Base-by-base conservation (phyloP, 805 yeast species). In the Lipomyces kockii region DNA sequence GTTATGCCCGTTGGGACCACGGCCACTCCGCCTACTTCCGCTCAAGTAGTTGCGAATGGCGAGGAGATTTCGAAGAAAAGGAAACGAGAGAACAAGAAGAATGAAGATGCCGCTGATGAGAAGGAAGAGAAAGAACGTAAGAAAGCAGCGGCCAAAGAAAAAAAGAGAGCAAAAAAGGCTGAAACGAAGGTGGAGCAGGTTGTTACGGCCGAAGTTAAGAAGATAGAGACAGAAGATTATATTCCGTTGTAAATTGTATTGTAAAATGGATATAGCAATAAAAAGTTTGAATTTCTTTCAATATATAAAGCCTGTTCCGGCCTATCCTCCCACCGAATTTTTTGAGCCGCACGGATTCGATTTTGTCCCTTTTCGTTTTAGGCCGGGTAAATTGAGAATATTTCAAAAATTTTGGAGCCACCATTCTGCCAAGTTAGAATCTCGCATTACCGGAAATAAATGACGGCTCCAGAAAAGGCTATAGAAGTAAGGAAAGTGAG, bases 401-500 rank as follows among this genome's bases (percentile, higher is more conserved):
- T 14, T n/a, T 27, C 55, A 25, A 22, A 52, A 52, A 25, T 52
- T 52, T 52, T 25, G n/a, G 29, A 22, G 3, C 9, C 9, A 27
- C 1, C 22, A 0, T 22, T 25, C 25, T 5, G 34, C 11, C 29
- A 52, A 27, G 8, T 43, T 43, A 17, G 9, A 14, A 17, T 7
- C 49, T 8, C 2, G 8, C 49, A 43, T 1, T 7, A 43, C 2
- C 22, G 22, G 22, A 43, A 17, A 7, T 2, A 43, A 43, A 43
- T 43, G 49, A 43, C 49, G 49, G 49, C 22, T 43, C 49, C 49
- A 17, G 49, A 43, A 43, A n/a, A 17, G 22, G 49, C 12, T 43
- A n/a, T n/a, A n/a, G 49, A 71, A 63, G 64, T 71, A 63, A 68
- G 66, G 65, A 73, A 69, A 49, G 72, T 72, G 63, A 71, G 72